Evolutionary conservation across 139 green algal genomes (phyloP), one percentile per base, ranked within the genome.

Genomic region (Volvox africanus): DNA sequence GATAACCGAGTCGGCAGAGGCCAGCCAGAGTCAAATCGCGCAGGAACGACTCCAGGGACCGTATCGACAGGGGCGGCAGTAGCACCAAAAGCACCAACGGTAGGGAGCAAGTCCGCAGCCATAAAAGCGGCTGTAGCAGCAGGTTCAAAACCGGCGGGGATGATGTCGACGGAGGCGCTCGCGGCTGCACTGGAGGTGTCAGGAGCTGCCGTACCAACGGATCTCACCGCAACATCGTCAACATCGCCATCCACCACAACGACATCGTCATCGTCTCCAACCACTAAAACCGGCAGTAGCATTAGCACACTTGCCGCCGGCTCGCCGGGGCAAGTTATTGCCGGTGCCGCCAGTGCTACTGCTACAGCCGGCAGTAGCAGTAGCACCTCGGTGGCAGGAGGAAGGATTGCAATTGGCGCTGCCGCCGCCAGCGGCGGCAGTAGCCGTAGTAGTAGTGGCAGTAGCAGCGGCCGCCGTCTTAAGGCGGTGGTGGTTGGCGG

Each of bases 401-500:
- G 2, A 3, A 28, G 21, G 21, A 12, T 12, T 73, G 65, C 65
- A 3, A 12, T 28, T 73, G 65, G 21, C 24, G 11, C 65, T 73
- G 65, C 65, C 24, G 11, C 65, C 11, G 80, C 80, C 61, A 12
- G 30, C 30, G 18, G 0, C 79, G 28, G 82, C 65, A 35, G 33
- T 67, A 24, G 61, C 61, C 2, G 30, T 22, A 67, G 62, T 62
- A 77, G 26, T 61, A 75, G 55, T 30, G 61, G 80, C 80, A 87
- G 61, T 71, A 82, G 85, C 55, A 33, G 75, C 62, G 87, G 33
- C 9, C 44, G 44, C 44, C 44, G 44, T 55, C 44, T 5, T 55
- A 55, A 55, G 44, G 93, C 93, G 26, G 86, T 97, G 28, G 94
- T 97, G 26, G 93, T 97, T 5, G 96, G 96, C 2, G 96, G 88